Evolutionary conservation across 2,329 filamentous ascomycete genomes (phyloP), one percentile per base, ranked within the genome.

Genomic region (Fusarium keratoplasticum): DNA sequence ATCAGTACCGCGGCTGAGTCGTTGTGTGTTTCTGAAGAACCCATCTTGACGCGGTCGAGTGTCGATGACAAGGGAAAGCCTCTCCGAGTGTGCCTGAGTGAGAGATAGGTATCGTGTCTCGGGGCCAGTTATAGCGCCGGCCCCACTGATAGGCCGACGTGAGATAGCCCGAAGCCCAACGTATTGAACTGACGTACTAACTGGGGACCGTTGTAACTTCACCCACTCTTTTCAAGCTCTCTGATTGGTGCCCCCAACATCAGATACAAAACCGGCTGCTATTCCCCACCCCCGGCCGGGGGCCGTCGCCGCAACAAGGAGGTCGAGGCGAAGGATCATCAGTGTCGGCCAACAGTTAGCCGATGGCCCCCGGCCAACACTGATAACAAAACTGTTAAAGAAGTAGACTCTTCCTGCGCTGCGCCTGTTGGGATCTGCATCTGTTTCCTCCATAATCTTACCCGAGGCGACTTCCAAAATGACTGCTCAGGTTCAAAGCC

Each of bases 101-200:
- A 59, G 22, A 35, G 44, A 47, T 58, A 44, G 40, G 40, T 14
- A 35, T 40, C 20, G 35, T 59, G 29, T 38, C 35, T 59, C 55
- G 55, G 55, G 25, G 25, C 33, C 55, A 59, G 55, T 59, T 42
- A 55, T 55, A 22, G 20, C 52, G n/a, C 52, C 52, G 52, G n/a
- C 27, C n/a, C 52, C 52, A 55, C 52, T 55, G 52, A 55, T 55
- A 55, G 52, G 52, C 52, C 52, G 52, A 55, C 52, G 2, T 31
- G 52, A 35, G 52, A 55, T 55, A 55, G 29, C 10, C 52, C 52
- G 29, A 9, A 47, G 22, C 29, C n/a, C 29, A 55, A 33, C 52
- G 52, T 55, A 55, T 55, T 55, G 52, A 55, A 55, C 52, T 55
- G 52, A 55, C 44, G 44, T 27, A 47, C 44, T 47, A 47, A 47